A percentile compares a stretch with the other conserved stretches of the same genome.
Conservation (phyloP, 2,329 filamentous ascomycete genomes). For the Seiridium cupressi region DNA sequence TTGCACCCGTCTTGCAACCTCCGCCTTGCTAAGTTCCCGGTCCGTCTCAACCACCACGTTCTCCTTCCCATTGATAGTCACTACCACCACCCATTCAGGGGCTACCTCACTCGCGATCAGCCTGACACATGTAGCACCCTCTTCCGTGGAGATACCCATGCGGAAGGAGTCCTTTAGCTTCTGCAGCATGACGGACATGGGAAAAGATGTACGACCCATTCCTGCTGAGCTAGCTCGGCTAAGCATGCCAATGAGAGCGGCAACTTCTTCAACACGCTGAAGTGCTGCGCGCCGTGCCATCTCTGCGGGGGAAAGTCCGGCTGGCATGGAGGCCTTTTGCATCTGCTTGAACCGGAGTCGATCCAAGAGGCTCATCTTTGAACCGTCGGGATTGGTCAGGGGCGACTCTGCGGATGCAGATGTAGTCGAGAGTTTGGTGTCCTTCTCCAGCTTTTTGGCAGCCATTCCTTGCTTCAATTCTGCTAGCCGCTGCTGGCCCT, state of each 20-base stretch:
- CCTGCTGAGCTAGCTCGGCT: conserved; percentile 50
- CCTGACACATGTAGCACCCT: conserved; percentile 47
- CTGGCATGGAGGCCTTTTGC: conserved; percentile 41
- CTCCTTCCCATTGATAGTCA: conserved; percentile 51
- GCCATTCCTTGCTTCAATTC: conserved; percentile 65
- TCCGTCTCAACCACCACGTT: conserved; percentile 55
- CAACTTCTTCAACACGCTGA: conserved; percentile 66
- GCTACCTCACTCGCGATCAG: conserved; percentile 54
- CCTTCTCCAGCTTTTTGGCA: conserved; percentile 47
- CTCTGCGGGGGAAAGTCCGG: conserved; percentile 50
- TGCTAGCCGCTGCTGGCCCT: conserved; percentile 67
- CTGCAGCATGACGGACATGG: conserved; percentile 59
- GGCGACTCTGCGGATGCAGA: conserved; percentile 22
- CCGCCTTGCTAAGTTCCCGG: conserved; percentile 29
- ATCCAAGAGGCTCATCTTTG: conserved; percentile 69
- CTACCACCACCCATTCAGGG: conserved; percentile 54
- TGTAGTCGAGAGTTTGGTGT: conserved; percentile 32
- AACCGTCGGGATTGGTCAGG: conserved; percentile 39
- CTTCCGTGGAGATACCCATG: conserved; percentile 51
- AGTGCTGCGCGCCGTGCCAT: conserved; percentile 63
- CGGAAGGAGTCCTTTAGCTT: conserved; percentile 68
- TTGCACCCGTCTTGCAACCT: conserved; percentile 28
- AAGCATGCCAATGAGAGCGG: conserved; percentile 66
- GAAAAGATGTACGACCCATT: conserved; percentile 62
- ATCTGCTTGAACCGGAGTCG: conserved; percentile 71